Evolutionary conservation across 495 filamentous ascomycete species (phyloP).

Genomic region (Neurospora sublineolata): DNA sequence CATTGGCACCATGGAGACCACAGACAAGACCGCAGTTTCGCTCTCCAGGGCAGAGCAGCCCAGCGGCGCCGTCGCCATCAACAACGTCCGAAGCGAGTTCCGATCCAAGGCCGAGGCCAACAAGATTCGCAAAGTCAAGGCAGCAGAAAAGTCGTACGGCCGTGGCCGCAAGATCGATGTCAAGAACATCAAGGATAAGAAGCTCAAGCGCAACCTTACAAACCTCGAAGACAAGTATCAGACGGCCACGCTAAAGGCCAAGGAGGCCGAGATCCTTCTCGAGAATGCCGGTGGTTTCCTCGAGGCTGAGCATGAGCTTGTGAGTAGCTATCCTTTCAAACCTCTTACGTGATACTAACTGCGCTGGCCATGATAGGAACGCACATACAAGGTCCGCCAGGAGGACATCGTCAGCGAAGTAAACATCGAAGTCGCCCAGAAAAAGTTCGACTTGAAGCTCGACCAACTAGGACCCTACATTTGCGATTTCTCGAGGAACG

Average conservation of each 20-base stretch:
- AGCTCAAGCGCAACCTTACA: constrained; percentile 69
- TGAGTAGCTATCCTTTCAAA: not conserved
- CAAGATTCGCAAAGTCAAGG: constrained; percentile 34
- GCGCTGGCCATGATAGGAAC: constrained; percentile 33
- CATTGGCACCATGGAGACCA: constrained; percentile 14
- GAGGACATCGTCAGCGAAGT: constrained; percentile 70
- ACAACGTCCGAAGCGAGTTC: constrained; percentile 33
- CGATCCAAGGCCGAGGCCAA: constrained; percentile 30
- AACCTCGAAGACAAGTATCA: constrained; percentile 71
- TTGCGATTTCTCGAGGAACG: constrained; percentile 80
- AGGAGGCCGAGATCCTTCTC: constrained; percentile 89
- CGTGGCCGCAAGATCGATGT: constrained; percentile 60
- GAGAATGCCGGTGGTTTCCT: constrained; percentile 81
- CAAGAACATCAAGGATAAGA: constrained; percentile 63
- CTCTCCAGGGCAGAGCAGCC: constrained; percentile 12
- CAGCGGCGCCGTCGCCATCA: constrained; percentile 37
- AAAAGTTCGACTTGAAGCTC: constrained; percentile 81
- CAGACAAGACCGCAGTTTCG: constrained; percentile 10
- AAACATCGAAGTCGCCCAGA: constrained; percentile 73
- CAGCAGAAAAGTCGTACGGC: constrained; percentile 73
- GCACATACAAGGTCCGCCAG: constrained; percentile 84
- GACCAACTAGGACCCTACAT: constrained; percentile 75
- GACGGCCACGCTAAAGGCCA: constrained; percentile 65
- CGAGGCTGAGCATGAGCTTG: constrained; percentile 72
- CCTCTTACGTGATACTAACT: not conserved